Evolutionary conservation across 2,329 filamentous ascomycete genomes (phyloP), one percentile per base, ranked within the genome.

Genomic region (Pseudocercospora fuligena): DNA sequence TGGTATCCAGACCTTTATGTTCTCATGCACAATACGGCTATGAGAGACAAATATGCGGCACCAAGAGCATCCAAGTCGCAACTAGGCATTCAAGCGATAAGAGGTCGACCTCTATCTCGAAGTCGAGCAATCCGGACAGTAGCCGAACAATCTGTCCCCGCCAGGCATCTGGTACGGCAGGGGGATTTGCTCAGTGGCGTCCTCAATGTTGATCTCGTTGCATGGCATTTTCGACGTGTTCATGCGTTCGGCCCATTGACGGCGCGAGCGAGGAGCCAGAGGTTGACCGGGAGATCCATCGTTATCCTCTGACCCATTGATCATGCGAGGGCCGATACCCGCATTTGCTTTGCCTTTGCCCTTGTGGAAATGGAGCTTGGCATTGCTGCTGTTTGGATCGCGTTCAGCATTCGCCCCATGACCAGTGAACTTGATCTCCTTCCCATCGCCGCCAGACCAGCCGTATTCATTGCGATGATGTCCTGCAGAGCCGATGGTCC

Each of bases 401-500:
- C 67, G 70, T 68, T 78, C 76, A 16, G 76, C 76, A 49, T 75
- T 67, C 3, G 76, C 70, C 16, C 76, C 76, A 59, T 74, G 67
- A 29, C 77, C 76, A 14, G 67, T 63, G 65, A 78, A 79, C 23
- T 70, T 70, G 69, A 79, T 79, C 72, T 79, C 77, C 21, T 69
- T 69, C 8, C 77, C 77, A 61, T 78, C 77, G 25, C 77, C 75
- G 27, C 77, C 77, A 23, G 68, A 65, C 77, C 77, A 79, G 49
- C 73, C 74, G 62, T 73, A 77, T n/a, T 61, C 65, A 7, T 59
- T 56, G 19, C 43, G 60, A 36, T 43, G 14, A n/a, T 57, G 56
- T 29, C 23, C 57, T 29, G 43, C 61, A 11, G 70, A 67, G 51
- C 68, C 73, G 43, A 73, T 74, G 14, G 66, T 71, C 71, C 71